These are phyloP conservation scores for Dothistroma septosporum DNA, from an alignment of 2,329 filamentous ascomycete species.

Conservation along the genomic window DNA sequence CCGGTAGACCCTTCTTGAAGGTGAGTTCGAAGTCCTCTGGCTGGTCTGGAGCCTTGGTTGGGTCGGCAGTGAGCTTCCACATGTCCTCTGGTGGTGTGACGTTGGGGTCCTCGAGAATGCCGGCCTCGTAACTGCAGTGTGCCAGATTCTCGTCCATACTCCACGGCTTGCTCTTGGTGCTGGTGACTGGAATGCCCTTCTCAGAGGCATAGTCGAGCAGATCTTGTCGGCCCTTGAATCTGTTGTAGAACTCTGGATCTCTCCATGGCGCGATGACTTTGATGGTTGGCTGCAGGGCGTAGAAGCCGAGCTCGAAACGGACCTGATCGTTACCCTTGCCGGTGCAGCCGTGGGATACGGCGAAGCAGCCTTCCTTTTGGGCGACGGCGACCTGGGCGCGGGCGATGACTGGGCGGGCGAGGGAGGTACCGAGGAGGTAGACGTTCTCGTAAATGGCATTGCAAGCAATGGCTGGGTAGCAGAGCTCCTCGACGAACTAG, in stretches of 20 bases:
- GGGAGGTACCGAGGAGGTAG: conserved; percentile 52
- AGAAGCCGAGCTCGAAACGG: conserved; percentile 61
- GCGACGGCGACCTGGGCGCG: conserved; percentile 62
- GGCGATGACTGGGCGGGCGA: conserved; percentile 68
- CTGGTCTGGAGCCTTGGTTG: conserved; percentile 64
- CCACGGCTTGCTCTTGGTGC: conserved; percentile 69
- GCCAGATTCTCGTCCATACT: conserved; percentile 67
- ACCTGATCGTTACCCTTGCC: conserved; percentile 64
- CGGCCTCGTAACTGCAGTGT: conserved; percentile 76
- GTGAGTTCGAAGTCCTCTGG: conserved; percentile 67
- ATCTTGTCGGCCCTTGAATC: conserved; percentile 67
- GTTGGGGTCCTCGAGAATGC: conserved; percentile 64
- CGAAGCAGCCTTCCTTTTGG: conserved; percentile 56
- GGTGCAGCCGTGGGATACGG: conserved; percentile 52
- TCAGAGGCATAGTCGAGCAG: conserved; percentile 67
- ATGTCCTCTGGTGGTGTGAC: conserved; percentile 68
- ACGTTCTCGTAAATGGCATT: conserved; percentile 58
- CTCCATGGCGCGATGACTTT: conserved; percentile 74
- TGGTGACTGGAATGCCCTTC: conserved; percentile 66
- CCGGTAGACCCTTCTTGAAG: conserved; percentile 72
- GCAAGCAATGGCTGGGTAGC: conserved; percentile 74
- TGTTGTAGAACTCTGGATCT: conserved; percentile 64
- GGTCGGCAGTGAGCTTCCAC: conserved; percentile 70
- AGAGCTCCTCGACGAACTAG: conserved; percentile 71
- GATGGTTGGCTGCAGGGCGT: conserved; percentile 60